A percentile compares a stretch with the other conserved stretches of the same genome.
These are phyloP conservation scores for Ustilago cynodontis DNA, from an alignment of 1,284 basidiomycete genomes.

Conservation along the genomic window DNA sequence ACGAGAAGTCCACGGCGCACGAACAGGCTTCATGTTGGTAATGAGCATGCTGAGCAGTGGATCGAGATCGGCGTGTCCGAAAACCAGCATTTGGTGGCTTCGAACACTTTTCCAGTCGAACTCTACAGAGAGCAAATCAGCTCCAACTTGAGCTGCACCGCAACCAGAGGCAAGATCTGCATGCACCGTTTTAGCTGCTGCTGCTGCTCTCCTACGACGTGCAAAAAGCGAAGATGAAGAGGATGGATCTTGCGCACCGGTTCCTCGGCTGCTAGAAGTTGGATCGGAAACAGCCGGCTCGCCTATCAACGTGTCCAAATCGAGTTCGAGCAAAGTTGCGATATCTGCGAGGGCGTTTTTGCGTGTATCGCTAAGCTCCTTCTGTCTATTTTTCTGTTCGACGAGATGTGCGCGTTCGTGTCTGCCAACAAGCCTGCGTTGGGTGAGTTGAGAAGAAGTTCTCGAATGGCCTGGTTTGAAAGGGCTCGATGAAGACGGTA, in stretches of 20 bases:
- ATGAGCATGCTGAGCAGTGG: slow-evolving; percentile 84
- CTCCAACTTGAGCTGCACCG: slow-evolving; percentile 61
- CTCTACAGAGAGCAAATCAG: slow-evolving; percentile 54
- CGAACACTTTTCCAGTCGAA: slow-evolving; percentile 58
- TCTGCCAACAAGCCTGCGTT: slow-evolving; percentile 54
- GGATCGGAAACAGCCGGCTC: slow-evolving; percentile 25
- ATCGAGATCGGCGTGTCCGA: slow-evolving; percentile 81
- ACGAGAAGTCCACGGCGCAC: slow-evolving; percentile 68
- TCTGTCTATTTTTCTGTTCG: slow-evolving; percentile 57
- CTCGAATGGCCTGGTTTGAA: slow-evolving; percentile 45
- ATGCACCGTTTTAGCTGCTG: slow-evolving; percentile 32
- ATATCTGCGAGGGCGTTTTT: slow-evolving; percentile 56
- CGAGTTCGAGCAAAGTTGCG: slow-evolving; percentile 59
- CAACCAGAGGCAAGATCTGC: slow-evolving; percentile 57
- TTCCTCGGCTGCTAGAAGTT: not conserved
- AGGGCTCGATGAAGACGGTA: slow-evolving; percentile 19
- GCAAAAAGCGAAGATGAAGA: slow-evolving; percentile 26
- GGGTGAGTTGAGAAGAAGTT: slow-evolving; percentile 36
- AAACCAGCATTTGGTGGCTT: slow-evolving; percentile 82
- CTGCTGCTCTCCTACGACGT: slow-evolving; percentile 34
- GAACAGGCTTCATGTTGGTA: slow-evolving; percentile 75
- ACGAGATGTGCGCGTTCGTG: slow-evolving; percentile 56
- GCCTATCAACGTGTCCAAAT: slow-evolving; percentile 51
- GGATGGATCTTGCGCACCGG: slow-evolving; percentile 7
- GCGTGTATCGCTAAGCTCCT: slow-evolving; percentile 60